Conservation (phyloP, 2,329 filamentous ascomycete species). For the Ilyonectria mors-panacis region DNA sequence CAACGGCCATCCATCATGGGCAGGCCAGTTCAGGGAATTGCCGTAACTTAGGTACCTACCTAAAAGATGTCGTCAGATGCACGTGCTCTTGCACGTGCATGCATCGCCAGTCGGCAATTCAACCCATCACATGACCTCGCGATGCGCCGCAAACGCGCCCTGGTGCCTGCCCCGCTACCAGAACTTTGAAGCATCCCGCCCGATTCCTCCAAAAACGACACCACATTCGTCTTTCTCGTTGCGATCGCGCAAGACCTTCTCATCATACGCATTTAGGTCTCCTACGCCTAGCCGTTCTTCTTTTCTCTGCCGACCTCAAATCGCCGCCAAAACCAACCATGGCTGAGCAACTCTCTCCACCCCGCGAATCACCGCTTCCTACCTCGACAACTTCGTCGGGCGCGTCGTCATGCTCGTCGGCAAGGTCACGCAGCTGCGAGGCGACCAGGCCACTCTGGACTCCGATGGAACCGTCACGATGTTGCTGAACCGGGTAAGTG, state of each 20-base stretch:
- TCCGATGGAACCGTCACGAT: slow-evolving; percentile 83
- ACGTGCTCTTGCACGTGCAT: background rate
- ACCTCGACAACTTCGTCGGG: slow-evolving; percentile 82
- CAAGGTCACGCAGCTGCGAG: slow-evolving; percentile 85
- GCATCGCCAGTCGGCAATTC: background rate
- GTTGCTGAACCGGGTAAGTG: slow-evolving; percentile 78
- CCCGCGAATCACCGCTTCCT: slow-evolving; percentile 85
- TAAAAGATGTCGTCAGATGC: background rate
- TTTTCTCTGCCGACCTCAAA: background rate
- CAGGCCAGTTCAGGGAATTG: too few species aligned
- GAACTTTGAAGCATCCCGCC: background rate
- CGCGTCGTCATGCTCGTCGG: slow-evolving; percentile 88
- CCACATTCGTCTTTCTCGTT: background rate
- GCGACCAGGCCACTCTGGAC: slow-evolving; percentile 85
- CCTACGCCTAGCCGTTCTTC: background rate
- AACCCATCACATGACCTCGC: slow-evolving; percentile 40
- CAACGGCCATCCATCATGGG: background rate
- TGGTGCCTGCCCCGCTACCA: background rate
- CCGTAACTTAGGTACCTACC: too few species aligned
- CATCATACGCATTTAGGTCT: accelerated
- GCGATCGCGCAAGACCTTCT: too few species aligned
- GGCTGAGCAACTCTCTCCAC: slow-evolving; percentile 76
- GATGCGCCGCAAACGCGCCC: slow-evolving; percentile 36
- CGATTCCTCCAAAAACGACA: too few species aligned
- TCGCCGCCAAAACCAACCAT: slow-evolving; percentile 61